These are phyloP conservation scores for Aegilops speltoides DNA, from an alignment of 176 grass and related monocot species.

Conservation along the genomic window DNA sequence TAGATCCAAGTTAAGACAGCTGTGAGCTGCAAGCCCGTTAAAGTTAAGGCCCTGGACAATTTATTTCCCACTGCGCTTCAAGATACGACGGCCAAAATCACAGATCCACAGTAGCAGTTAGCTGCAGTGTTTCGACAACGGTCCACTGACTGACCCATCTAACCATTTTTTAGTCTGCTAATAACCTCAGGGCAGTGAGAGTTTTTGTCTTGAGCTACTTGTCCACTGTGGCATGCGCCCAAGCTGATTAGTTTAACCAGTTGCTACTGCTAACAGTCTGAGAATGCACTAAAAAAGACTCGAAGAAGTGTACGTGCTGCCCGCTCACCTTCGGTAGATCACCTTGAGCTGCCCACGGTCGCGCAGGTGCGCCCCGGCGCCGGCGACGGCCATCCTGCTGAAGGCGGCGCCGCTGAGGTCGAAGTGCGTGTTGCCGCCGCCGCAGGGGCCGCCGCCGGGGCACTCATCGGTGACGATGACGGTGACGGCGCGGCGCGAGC, in stretches of 20 bases:
- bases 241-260: neutral
- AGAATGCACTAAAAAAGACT: neutral
- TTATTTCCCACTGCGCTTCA: neutral
- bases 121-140: neutral
- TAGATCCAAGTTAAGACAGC: slow-evolving; percentile 20
- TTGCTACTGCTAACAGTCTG: neutral
- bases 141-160: neutral
- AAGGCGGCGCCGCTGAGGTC: slow-evolving; percentile 95
- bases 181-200: neutral
- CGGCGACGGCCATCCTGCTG: slow-evolving; percentile 78
- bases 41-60: neutral
- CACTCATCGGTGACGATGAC: slow-evolving; percentile 96
- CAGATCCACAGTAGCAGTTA: neutral
- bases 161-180: neutral
- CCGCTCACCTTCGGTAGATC: slow-evolving; percentile 66
- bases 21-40: neutral
- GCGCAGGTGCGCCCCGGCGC: slow-evolving; percentile 57
- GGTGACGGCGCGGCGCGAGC: slow-evolving; percentile 89
- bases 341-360: slow-evolving; percentile 70
- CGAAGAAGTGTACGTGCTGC: neutral
- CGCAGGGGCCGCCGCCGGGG: slow-evolving; percentile 82
- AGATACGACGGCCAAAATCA: neutral
- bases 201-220: neutral
- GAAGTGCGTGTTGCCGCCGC: slow-evolving; percentile 70
- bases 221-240: neutral